Percentiles rank a stretch among this genome's conserved stretches.
Conservation (phyloP, 441 rosid species). For the Arabidopsis lyrata region DNA sequence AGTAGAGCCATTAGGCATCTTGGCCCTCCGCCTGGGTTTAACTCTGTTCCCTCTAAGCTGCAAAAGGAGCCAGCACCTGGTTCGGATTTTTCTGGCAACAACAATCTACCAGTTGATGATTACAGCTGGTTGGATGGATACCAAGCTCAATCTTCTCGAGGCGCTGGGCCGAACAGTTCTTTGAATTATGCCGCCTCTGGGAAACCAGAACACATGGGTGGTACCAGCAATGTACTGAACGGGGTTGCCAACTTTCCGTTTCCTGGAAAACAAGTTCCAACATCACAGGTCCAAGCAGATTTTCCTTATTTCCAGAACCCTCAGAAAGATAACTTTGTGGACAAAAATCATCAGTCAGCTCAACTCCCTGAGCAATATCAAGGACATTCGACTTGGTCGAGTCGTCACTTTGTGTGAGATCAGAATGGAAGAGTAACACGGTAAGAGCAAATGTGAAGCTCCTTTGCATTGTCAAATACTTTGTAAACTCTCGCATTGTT, state of each 20-base stretch:
- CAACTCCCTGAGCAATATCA: conserved; percentile 78
- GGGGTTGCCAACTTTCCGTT: conserved; percentile 78
- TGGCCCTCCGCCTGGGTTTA: conserved; percentile 99
- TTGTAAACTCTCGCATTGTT: conserved; percentile 18
- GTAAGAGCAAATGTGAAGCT: conserved; percentile 32
- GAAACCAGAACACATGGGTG: conserved; percentile 53
- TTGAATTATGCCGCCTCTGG: conserved; percentile 53
- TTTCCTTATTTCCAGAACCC: conserved; percentile 52
- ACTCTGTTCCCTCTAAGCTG: conserved; percentile 67
- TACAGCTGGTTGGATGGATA: conserved; percentile 99
- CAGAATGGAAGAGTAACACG: conserved; percentile 60
- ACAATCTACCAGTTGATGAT: conserved; percentile 66
- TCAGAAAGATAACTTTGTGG: conserved; percentile 57
- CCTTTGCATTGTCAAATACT: neutral
- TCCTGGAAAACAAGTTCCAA: conserved; percentile 77
- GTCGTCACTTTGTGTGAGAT: conserved; percentile 88
- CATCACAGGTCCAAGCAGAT: conserved; percentile 58
- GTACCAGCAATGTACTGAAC: conserved; percentile 57
- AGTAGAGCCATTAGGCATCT: conserved; percentile 75
- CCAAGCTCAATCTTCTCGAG: conserved; percentile 61
- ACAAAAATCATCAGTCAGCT: conserved; percentile 62
- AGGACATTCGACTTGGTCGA: conserved; percentile 81
- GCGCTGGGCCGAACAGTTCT: conserved; percentile 52
- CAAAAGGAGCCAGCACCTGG: conserved; percentile 53
- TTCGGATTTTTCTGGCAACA: conserved; percentile 50